Percentiles rank a stretch among this genome's conserved stretches.
Conservation (phyloP, 1,284 basidiomycete species). For the Boletus subluridellus region DNA sequence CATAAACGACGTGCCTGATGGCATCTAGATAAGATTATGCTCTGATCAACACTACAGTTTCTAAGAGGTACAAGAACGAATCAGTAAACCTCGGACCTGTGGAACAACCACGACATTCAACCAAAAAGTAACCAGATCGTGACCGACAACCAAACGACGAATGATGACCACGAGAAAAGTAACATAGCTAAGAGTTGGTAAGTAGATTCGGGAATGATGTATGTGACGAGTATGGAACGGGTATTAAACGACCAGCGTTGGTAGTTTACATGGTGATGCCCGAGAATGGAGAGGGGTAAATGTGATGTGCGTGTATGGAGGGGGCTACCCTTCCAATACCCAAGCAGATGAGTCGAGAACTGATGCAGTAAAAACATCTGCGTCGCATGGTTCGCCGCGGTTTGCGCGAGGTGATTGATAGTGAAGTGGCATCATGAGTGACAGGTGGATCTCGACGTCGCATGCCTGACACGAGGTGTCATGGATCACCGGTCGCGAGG, state of each 20-base stretch:
- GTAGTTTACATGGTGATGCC: slow-evolving; percentile 15
- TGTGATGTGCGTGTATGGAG: neutral
- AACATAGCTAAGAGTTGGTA: slow-evolving; percentile 10
- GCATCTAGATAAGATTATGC: neutral
- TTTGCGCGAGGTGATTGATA: neutral
- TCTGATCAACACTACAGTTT: slow-evolving; percentile 1
- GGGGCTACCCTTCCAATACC: neutral
- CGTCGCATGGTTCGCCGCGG: neutral
- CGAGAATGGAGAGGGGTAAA: neutral
- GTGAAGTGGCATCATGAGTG: neutral
- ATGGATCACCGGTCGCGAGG: slow-evolving; percentile 25
- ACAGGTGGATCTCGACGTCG: neutral
- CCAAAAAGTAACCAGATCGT: slow-evolving; percentile 8
- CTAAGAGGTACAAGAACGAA: slow-evolving; percentile 13
- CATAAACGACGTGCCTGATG: no score
- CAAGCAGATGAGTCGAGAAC: neutral
- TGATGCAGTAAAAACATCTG: neutral
- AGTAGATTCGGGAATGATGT: slow-evolving; percentile 18
- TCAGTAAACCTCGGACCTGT: neutral
- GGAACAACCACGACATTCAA: slow-evolving; percentile 6
- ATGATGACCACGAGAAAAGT: slow-evolving; percentile 1
- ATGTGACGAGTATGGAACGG: slow-evolving; percentile 17
- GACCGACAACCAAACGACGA: slow-evolving; percentile 10
- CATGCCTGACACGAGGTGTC: neutral
- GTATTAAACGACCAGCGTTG: slow-evolving; percentile 34